These are phyloP conservation scores for Westerdykella aurantiaca DNA, from an alignment of 2,329 filamentous ascomycete genomes.

Conservation along the genomic window DNA sequence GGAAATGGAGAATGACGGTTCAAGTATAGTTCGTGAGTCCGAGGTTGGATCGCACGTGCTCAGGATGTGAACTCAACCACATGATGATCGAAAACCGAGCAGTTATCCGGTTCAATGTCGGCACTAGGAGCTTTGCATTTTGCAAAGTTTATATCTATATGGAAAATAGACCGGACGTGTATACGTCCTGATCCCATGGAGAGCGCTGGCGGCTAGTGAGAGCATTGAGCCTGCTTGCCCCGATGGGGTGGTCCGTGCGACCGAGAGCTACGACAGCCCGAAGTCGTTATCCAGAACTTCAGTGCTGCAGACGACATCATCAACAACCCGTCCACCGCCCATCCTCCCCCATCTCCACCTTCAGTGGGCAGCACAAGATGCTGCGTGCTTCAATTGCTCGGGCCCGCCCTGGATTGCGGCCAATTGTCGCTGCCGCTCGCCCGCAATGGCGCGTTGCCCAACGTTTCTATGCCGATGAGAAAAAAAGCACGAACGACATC, in stretches of 20 bases:
- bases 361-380: constrained; percentile 46
- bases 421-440: constrained; percentile 28
- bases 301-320: constrained; percentile 7
- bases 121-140: too few relatives aligned
- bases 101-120: too few relatives aligned
- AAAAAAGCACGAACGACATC: constrained; percentile 37
- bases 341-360: constrained; percentile 18
- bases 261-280: constrained; percentile 8
- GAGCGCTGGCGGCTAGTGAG: too few relatives aligned
- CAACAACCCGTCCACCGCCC: constrained; percentile 10
- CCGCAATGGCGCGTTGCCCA: constrained; percentile 36
- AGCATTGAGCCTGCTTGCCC: constrained; percentile 1
- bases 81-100: too few relatives aligned
- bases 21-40: too few relatives aligned
- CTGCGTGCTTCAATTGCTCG: constrained; percentile 51
- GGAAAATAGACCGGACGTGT: too few relatives aligned
- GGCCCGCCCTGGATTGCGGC: constrained; percentile 41
- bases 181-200: too few relatives aligned
- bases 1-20: too few relatives aligned
- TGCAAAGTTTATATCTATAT: too few relatives aligned
- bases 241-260: constrained; percentile 8
- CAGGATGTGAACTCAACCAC: too few relatives aligned
- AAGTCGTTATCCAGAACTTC: background rate
- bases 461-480: constrained; percentile 49
- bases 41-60: too few relatives aligned